Evolutionary conservation across 2,329 filamentous ascomycete species (phyloP).

Genomic region (Trichoderma semiorbis): DNA sequence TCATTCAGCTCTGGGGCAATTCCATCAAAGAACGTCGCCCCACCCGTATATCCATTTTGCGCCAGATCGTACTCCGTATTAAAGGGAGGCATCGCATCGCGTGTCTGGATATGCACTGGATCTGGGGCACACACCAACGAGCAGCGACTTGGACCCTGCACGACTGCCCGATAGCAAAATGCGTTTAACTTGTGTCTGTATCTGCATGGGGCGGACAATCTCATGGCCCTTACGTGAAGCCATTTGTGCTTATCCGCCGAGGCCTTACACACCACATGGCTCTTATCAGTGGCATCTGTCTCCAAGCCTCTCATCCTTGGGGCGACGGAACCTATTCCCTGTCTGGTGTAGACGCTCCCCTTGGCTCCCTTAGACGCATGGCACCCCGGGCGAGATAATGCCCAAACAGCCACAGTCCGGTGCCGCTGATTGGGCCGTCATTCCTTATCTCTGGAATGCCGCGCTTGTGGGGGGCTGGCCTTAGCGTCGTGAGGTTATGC

Average conservation of each 20-base stretch:
- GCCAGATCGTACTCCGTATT: background rate
- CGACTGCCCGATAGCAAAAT: background rate
- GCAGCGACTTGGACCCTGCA: background rate
- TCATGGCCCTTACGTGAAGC: constrained; percentile 11
- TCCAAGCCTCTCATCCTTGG: background rate
- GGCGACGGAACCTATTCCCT: constrained; percentile 6
- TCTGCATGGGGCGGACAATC: background rate
- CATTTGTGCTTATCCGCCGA: constrained; percentile 19
- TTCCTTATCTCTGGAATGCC: constrained; percentile 31
- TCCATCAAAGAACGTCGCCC: background rate
- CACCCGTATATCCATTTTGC: background rate
- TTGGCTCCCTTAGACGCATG: constrained; percentile 8
- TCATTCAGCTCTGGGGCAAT: background rate
- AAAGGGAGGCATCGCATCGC: background rate
- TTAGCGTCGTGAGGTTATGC: constrained; percentile 13
- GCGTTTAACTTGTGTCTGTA: background rate
- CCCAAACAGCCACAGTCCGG: background rate
- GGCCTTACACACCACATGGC: constrained; percentile 13
- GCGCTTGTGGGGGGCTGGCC: constrained; percentile 16
- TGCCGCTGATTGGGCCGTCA: constrained; percentile 25
- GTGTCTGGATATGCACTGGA: background rate
- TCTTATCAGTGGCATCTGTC: constrained; percentile 15
- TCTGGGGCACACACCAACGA: background rate
- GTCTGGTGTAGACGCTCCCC: constrained; percentile 11
- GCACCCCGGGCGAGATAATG: constrained; percentile 16